Percentiles rank a stretch among this genome's conserved stretches.
phyloP scores from a whole-genome alignment of 345 rosid genomes.

The thale cress (Arabidopsis thaliana) region DNA sequence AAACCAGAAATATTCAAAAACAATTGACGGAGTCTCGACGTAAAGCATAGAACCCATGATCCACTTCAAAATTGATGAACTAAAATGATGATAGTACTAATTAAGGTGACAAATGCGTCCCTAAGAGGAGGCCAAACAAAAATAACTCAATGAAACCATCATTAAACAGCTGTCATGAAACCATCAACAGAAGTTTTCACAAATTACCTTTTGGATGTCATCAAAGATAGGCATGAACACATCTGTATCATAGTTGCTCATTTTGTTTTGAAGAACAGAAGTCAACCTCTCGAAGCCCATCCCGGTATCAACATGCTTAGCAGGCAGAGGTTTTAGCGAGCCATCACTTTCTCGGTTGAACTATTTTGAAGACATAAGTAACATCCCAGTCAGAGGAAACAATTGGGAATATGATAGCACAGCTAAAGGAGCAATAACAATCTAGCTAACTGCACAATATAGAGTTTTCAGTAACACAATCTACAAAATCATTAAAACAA shows the following conservation, averaged over 20 bases:
- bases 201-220: constrained; percentile 79
- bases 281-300: constrained; percentile 97
- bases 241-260: constrained; percentile 99
- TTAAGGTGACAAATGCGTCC: constrained; percentile 4
- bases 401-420: constrained; percentile 7
- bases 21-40: neutral
- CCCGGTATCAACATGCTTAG: constrained; percentile 99
- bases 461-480: constrained; percentile 5
- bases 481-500: neutral
- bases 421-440: constrained; percentile 14
- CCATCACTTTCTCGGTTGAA: constrained; percentile 93
- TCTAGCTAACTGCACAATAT: neutral
- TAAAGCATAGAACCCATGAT: neutral
- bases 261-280: constrained; percentile 89
- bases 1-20: constrained; percentile 7
- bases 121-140: neutral
- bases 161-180: constrained; percentile 6
- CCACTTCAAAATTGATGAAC: constrained; percentile 11
- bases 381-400: constrained; percentile 14
- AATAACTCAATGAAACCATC: constrained; percentile 4
- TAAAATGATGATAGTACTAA: neutral
- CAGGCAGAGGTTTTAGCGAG: constrained; percentile 82
- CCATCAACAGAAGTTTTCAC: neutral
- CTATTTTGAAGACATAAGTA: constrained; percentile 47
- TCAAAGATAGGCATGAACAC: constrained; percentile 91